Percentiles rank a stretch among this genome's conserved stretches.
phyloP scores from a whole-genome alignment of 2,329 filamentous ascomycete genomes.

The Fusarium humuli region DNA sequence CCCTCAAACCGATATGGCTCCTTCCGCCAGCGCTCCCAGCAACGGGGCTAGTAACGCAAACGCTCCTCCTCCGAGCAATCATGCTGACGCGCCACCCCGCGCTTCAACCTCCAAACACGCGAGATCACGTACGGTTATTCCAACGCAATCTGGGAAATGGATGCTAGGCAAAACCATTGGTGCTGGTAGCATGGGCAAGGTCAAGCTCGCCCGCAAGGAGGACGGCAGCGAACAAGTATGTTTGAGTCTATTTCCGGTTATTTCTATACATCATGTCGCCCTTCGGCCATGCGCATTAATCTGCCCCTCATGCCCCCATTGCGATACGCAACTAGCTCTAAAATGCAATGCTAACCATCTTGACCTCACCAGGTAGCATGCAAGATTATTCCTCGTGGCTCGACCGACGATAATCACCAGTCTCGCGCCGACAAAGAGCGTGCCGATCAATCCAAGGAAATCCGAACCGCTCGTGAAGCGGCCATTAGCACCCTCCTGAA shows the following conservation, averaged over 20 bases:
- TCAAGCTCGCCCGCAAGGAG: slow-evolving; percentile 91
- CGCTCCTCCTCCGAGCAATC: slow-evolving; percentile 57
- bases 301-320: slow-evolving; percentile 29
- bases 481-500: slow-evolving; percentile 95
- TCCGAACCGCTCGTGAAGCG: slow-evolving; percentile 92
- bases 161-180: slow-evolving; percentile 96
- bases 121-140: slow-evolving; percentile 82
- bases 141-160: slow-evolving; percentile 92
- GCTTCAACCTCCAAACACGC: slow-evolving; percentile 61
- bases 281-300: slow-evolving; percentile 8
- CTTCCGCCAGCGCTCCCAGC: slow-evolving; percentile 61
- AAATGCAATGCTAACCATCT: slow-evolving; percentile 29
- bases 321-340: slow-evolving; percentile 9
- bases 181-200: slow-evolving; percentile 98
- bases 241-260: slow-evolving; percentile 26
- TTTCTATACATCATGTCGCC: slow-evolving; percentile 1
- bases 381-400: slow-evolving; percentile 94
- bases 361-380: slow-evolving; percentile 75
- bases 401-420: slow-evolving; percentile 84
- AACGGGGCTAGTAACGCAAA: slow-evolving; percentile 66
- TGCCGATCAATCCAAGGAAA: slow-evolving; percentile 95
- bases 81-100: slow-evolving; percentile 52
- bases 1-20: slow-evolving; percentile 60
- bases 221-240: slow-evolving; percentile 91
- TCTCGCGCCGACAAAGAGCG: slow-evolving; percentile 81